Evolutionary conservation across 2,329 filamentous ascomycete species (phyloP).

Genomic region (Calonectria hawksworthii): DNA sequence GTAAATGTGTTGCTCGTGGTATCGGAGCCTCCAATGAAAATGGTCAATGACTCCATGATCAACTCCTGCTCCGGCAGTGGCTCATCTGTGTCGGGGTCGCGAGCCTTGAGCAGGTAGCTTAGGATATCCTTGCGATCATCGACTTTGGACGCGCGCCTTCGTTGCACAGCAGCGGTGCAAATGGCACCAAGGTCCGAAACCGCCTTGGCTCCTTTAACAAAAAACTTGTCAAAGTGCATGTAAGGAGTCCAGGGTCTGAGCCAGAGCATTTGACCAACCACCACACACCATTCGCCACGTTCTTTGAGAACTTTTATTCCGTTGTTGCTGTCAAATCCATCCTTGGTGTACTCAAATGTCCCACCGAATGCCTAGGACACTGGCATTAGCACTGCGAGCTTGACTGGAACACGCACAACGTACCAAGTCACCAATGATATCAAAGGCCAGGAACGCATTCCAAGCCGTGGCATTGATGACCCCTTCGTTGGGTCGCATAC

Average conservation of each 20-base stretch:
- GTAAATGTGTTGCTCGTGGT: background rate
- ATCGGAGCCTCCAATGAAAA: background rate
- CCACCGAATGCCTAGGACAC: background rate
- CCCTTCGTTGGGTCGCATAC: background rate
- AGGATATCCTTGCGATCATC: background rate
- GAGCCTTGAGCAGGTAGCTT: background rate
- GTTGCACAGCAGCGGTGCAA: background rate
- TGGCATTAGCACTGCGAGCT: background rate
- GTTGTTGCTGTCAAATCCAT: background rate
- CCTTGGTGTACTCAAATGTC: background rate
- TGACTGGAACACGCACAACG: background rate
- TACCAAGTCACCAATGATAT: background rate
- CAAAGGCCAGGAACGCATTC: background rate
- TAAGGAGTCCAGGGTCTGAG: background rate
- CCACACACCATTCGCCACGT: background rate
- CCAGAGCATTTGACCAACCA: conserved; percentile 3
- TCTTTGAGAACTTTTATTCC: background rate
- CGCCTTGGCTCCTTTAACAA: background rate
- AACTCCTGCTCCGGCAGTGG: background rate
- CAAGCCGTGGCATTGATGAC: background rate
- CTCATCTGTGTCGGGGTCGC: background rate
- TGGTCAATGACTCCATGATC: background rate
- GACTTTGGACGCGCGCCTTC: background rate
- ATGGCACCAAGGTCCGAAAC: background rate
- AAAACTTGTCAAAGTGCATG: background rate